phyloP scores from a whole-genome alignment of 148 eudicot species.

The Agrostemma githago region DNA sequence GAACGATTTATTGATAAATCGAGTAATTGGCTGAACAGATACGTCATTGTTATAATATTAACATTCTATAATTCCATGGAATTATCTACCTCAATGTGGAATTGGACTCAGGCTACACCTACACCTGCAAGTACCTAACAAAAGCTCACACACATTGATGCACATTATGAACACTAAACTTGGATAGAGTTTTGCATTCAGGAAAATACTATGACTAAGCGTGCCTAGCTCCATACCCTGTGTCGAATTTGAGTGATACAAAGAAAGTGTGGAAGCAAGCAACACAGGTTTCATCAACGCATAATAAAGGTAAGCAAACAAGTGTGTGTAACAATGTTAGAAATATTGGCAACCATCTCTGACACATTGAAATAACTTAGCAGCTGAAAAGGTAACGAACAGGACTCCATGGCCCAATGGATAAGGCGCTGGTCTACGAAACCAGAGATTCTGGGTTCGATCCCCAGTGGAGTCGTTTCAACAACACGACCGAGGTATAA shows the following conservation, averaged over 20 bases:
- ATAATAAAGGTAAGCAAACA: too few relatives aligned
- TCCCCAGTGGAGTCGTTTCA: slow-evolving; percentile 72
- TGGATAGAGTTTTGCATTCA: not conserved
- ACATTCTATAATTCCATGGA: not conserved
- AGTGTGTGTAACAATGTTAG: not conserved
- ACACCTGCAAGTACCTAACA: not conserved
- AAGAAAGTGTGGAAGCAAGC: not conserved
- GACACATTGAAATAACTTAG: not conserved
- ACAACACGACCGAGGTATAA: too few relatives aligned
- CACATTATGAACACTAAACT: not conserved
- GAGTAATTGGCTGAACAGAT: not conserved
- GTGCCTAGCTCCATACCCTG: not conserved
- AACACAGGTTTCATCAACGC: not conserved
- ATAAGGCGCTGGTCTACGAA: slow-evolving; percentile 96
- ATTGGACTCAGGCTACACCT: not conserved
- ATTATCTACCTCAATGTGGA: too few relatives aligned
- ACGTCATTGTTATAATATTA: not conserved
- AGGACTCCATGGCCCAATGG: slow-evolving; percentile 87
- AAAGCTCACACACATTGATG: not conserved
- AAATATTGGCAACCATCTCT: not conserved
- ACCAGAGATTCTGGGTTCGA: slow-evolving; percentile 98
- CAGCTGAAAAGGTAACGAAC: not conserved
- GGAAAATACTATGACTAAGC: too few relatives aligned
- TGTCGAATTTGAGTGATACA: not conserved
- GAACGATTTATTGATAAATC: not conserved